These are phyloP conservation scores for Blastocystis sp. DNA, from an alignment of 352 stramenopile species.

Conservation along the genomic window DNA sequence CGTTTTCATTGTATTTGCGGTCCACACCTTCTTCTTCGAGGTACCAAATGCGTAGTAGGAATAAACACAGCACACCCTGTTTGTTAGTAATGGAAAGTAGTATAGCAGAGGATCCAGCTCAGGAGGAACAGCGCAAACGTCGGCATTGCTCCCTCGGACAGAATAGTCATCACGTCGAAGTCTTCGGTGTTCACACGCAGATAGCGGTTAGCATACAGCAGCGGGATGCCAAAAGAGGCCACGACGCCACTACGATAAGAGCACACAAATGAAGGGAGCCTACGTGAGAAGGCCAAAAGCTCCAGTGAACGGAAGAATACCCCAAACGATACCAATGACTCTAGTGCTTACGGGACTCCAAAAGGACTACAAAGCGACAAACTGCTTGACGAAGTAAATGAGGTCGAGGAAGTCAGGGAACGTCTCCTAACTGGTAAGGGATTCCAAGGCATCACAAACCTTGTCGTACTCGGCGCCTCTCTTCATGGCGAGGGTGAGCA, in stretches of 20 bases:
- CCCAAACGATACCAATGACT: slow-evolving; percentile 45
- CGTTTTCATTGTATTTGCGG: not conserved
- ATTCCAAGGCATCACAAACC: not conserved
- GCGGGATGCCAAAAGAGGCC: slow-evolving; percentile 13
- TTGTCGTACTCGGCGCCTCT: slow-evolving; percentile 52
- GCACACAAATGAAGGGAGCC: not conserved
- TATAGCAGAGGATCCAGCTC: slow-evolving; percentile 51
- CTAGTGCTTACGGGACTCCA: not conserved
- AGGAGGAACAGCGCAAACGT: slow-evolving; percentile 31
- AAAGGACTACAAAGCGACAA: slow-evolving; percentile 32
- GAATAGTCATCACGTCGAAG: slow-evolving; percentile 57
- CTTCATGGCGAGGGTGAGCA: slow-evolving; percentile 59
- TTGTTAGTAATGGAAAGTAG: slow-evolving; percentile 56
- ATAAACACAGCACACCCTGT: not conserved
- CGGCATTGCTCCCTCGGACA: slow-evolving; percentile 43
- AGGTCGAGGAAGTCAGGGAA: slow-evolving; percentile 64
- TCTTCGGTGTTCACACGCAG: slow-evolving; percentile 38
- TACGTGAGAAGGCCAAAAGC: slow-evolving; percentile 44
- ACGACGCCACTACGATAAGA: slow-evolving; percentile 42
- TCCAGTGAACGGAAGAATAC: slow-evolving; percentile 52
- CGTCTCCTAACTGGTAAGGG: not conserved
- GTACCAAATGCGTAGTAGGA: not conserved
- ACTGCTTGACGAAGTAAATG: slow-evolving; percentile 64
- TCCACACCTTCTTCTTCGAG: not conserved
- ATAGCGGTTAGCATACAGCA: slow-evolving; percentile 53